phyloP scores from a whole-genome alignment of 2,329 filamentous ascomycete genomes.

The Penicillium sclerotiorum region DNA sequence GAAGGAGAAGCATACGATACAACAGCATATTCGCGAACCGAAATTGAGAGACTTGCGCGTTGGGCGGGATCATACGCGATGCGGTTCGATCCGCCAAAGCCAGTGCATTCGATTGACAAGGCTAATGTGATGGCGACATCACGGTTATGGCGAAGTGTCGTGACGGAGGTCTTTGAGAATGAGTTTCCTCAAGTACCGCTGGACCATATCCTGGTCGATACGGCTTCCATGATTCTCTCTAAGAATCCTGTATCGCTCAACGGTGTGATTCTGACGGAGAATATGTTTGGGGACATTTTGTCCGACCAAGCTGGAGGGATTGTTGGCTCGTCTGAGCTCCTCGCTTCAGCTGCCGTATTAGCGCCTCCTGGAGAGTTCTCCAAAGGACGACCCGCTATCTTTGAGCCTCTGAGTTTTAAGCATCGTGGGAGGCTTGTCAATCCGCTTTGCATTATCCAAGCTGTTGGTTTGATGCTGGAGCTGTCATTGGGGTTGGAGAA shows the following conservation, averaged over 20 bases:
- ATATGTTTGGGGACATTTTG: slow-evolving; percentile 85
- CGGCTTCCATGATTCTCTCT: slow-evolving; percentile 83
- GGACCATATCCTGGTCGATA: slow-evolving; percentile 81
- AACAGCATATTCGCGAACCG: slow-evolving; percentile 73
- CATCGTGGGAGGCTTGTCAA: not conserved
- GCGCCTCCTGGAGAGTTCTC: not conserved
- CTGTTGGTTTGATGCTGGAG: slow-evolving; percentile 9
- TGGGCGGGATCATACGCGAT: slow-evolving; percentile 71
- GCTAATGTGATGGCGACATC: slow-evolving; percentile 83
- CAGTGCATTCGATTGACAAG: slow-evolving; percentile 81
- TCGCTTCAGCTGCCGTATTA: slow-evolving; percentile 1
- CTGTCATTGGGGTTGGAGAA: slow-evolving; percentile 4
- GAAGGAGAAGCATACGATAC: slow-evolving; percentile 58
- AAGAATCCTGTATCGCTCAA: slow-evolving; percentile 80
- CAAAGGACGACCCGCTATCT: not conserved
- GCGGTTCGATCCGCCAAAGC: slow-evolving; percentile 59
- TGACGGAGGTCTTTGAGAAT: slow-evolving; percentile 73
- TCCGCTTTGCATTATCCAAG: not conserved
- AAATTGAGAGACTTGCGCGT: slow-evolving; percentile 77
- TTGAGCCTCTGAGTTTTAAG: slow-evolving; percentile 2
- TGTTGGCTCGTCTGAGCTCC: slow-evolving; percentile 4
- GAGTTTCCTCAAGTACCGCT: slow-evolving; percentile 78
- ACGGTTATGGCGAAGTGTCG: slow-evolving; percentile 76
- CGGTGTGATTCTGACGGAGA: slow-evolving; percentile 79
- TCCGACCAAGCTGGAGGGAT: slow-evolving; percentile 85